Evolutionary conservation across 2,329 filamentous ascomycete genomes (phyloP).

Genomic region (Hypoxylon sp.): DNA sequence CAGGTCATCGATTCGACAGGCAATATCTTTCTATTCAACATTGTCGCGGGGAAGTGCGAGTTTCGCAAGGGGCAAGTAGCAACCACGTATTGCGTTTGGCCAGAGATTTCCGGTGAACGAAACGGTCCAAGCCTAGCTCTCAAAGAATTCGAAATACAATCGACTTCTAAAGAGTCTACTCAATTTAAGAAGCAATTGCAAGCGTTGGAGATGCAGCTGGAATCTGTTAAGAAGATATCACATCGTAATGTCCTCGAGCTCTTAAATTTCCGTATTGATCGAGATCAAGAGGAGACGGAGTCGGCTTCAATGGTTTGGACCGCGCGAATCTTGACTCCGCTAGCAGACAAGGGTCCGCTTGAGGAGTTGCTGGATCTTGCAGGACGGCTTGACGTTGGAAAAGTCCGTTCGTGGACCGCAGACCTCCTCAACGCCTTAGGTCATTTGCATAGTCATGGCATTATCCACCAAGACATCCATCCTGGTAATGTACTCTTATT

Average conservation of each 20-base stretch:
- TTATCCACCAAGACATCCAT: constrained; percentile 87
- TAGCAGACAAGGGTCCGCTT: constrained; percentile 85
- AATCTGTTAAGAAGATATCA: constrained; percentile 78
- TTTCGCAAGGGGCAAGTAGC: constrained; percentile 76
- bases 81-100: constrained; percentile 78
- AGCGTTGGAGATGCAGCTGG: constrained; percentile 80
- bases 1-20: constrained; percentile 73
- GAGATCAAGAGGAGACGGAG: constrained; percentile 59
- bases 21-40: constrained; percentile 75
- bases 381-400: constrained; percentile 78
- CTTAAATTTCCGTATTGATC: constrained; percentile 84
- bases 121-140: constrained; percentile 76
- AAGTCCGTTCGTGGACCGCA: constrained; percentile 89
- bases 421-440: constrained; percentile 90
- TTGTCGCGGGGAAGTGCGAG: constrained; percentile 77
- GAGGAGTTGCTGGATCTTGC: constrained; percentile 85
- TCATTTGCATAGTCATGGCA: constrained; percentile 85
- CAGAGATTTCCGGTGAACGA: constrained; percentile 68
- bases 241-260: constrained; percentile 84
- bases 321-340: constrained; percentile 79
- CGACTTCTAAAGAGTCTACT: constrained; percentile 68
- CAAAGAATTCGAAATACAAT: constrained; percentile 75
- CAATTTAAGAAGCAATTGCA: constrained; percentile 83
- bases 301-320: constrained; percentile 69
- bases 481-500: constrained; percentile 83